Conservation (phyloP, 2,329 filamentous ascomycete species). For the Penicillium frequentans region DNA sequence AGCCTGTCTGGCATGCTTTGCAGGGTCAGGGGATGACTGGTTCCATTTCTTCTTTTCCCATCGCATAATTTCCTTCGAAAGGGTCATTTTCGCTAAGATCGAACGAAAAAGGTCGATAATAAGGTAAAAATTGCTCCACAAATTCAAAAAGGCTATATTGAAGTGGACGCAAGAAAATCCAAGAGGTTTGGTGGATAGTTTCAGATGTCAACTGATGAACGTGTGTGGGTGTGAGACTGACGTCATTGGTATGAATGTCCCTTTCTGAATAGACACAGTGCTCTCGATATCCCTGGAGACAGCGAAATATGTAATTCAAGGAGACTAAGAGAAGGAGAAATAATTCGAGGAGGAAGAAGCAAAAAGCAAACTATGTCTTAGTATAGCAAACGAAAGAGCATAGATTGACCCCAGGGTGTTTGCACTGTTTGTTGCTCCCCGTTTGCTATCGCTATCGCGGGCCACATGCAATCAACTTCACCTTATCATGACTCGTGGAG, state of each 20-base stretch:
- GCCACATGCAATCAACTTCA: neutral
- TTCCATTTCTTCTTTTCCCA: neutral
- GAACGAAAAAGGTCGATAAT: neutral
- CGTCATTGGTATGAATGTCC: neutral
- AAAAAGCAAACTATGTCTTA: neutral
- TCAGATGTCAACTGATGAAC: neutral
- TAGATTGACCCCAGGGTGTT: neutral
- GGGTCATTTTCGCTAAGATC: neutral
- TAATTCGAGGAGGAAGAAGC: neutral
- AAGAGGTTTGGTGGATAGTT: neutral
- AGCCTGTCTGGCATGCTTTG: neutral
- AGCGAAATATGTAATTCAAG: neutral
- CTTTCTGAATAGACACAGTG: neutral
- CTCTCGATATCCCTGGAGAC: neutral
- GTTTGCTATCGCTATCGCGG: conserved; percentile 5
- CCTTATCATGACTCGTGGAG: conserved; percentile 14
- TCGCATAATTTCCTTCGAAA: neutral
- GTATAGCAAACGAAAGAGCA: neutral
- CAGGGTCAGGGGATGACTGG: too few species aligned
- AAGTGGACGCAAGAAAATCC: neutral
- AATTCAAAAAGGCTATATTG: neutral
- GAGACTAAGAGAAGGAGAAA: neutral
- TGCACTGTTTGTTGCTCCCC: conserved; percentile 20
- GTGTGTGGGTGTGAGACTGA: neutral
- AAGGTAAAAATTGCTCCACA: neutral